These are phyloP conservation scores for Cryphonectria nitschkei DNA, from an alignment of 2,329 filamentous ascomycete genomes.

Conservation along the genomic window DNA sequence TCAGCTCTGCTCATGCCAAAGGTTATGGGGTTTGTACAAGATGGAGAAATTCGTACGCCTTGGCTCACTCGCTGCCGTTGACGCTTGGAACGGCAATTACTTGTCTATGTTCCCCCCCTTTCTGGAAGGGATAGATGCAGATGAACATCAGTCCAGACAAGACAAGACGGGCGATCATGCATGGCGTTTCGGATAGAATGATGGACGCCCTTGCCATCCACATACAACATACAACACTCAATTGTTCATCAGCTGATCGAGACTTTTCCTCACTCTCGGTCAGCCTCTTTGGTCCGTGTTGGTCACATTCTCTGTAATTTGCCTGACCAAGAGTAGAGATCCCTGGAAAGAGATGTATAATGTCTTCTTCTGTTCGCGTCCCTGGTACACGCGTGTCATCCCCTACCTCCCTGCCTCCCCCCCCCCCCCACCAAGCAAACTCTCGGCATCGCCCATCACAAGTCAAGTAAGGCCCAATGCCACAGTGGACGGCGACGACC, in stretches of 20 bases:
- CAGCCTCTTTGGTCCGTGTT: not conserved
- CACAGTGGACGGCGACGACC: not conserved
- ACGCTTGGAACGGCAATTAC: not conserved
- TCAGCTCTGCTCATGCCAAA: not conserved
- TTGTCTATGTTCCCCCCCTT: not conserved
- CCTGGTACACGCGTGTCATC: not conserved
- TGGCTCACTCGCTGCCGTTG: not conserved
- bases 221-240: not conserved
- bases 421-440: not conserved
- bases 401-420: too few relatives aligned
- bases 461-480: not conserved
- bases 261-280: not conserved
- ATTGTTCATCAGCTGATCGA: not conserved
- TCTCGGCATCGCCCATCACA: too few relatives aligned
- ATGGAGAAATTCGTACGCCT: not conserved
- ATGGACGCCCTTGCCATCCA: not conserved
- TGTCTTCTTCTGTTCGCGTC: not conserved
- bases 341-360: not conserved
- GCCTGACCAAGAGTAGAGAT: not conserved
- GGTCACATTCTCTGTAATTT: not conserved
- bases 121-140: not conserved
- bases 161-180: constrained; percentile 3
- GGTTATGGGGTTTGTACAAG: not conserved
- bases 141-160: constrained; percentile 9
- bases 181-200: not conserved